Evolutionary conservation across 306 rosid species (phyloP).

Genomic region (Herpetospermum pedunculosum): DNA sequence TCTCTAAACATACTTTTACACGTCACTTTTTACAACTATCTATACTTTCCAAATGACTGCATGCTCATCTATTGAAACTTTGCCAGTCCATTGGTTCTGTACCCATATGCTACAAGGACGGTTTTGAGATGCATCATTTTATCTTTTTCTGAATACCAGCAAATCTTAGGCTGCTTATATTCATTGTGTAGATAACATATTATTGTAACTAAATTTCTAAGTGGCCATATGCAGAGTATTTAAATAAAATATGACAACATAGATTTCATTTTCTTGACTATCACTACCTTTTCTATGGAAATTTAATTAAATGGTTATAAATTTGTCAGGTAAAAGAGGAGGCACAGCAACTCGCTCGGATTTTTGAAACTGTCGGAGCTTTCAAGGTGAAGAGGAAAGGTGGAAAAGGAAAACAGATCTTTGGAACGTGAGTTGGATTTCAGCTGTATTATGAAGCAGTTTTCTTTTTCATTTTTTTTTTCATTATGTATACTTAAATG

Average conservation of each 20-base stretch:
- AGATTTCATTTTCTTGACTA: neutral
- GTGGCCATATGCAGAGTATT: neutral
- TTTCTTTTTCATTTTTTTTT: neutral
- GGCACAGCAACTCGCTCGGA: slow-evolving; percentile 79
- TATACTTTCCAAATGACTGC: neutral
- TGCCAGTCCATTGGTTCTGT: neutral
- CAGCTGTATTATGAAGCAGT: neutral
- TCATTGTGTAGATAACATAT: neutral
- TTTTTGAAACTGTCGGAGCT: slow-evolving; percentile 83
- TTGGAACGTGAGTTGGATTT: slow-evolving; percentile 51
- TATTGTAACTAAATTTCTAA: neutral
- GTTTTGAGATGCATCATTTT: neutral
- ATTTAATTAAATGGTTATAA: neutral
- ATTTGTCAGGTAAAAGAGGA: slow-evolving; percentile 69
- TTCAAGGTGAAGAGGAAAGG: slow-evolving; percentile 97
- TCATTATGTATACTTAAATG: slow-evolving; percentile 16
- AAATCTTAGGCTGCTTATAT: neutral
- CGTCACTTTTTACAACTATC: neutral
- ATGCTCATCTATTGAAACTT: neutral
- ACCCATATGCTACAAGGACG: neutral
- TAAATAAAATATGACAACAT: neutral
- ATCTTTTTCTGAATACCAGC: neutral
- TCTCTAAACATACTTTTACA: neutral
- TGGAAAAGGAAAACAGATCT: slow-evolving; percentile 90
- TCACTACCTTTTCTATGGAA: neutral